Conservation (phyloP, 441 rosid species). For the Arabidopsis lyrata region DNA sequence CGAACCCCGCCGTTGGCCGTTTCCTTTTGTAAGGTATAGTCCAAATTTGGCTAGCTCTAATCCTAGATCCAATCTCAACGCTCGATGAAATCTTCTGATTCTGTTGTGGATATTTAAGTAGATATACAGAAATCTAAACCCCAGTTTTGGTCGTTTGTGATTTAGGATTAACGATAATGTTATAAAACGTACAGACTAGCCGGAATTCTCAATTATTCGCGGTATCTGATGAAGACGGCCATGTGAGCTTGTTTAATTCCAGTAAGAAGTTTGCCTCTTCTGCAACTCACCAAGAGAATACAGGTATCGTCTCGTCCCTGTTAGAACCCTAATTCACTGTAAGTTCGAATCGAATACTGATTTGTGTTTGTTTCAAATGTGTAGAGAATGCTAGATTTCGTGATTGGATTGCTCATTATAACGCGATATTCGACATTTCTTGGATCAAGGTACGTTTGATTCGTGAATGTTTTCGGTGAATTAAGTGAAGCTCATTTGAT, state of each 20-base stretch:
- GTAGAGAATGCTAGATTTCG: constrained; percentile 67
- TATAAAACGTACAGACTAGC: constrained; percentile 54
- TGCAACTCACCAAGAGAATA: constrained; percentile 57
- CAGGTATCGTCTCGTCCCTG: constrained; percentile 51
- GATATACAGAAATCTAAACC: not conserved
- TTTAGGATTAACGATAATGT: not conserved
- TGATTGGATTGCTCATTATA: constrained; percentile 85
- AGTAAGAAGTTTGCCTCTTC: constrained; percentile 52
- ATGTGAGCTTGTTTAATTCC: constrained; percentile 74
- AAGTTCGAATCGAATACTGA: not conserved
- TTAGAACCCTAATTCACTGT: not conserved
- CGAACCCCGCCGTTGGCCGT: constrained; percentile 82
- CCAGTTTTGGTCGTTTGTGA: not conserved
- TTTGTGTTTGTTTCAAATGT: constrained; percentile 9
- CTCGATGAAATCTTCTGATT: not conserved
- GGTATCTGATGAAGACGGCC: constrained; percentile 84
- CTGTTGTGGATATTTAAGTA: not conserved
- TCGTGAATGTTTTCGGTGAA: not conserved
- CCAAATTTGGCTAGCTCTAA: not conserved
- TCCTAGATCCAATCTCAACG: not conserved
- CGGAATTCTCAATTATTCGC: constrained; percentile 63
- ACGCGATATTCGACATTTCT: constrained; percentile 75
- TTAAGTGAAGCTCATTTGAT: not conserved
- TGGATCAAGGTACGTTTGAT: constrained; percentile 71
- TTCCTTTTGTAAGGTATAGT: constrained; percentile 75